Base-by-base conservation (phyloP, 345 rosid genomes). In the Gossypium anomalum region DNA sequence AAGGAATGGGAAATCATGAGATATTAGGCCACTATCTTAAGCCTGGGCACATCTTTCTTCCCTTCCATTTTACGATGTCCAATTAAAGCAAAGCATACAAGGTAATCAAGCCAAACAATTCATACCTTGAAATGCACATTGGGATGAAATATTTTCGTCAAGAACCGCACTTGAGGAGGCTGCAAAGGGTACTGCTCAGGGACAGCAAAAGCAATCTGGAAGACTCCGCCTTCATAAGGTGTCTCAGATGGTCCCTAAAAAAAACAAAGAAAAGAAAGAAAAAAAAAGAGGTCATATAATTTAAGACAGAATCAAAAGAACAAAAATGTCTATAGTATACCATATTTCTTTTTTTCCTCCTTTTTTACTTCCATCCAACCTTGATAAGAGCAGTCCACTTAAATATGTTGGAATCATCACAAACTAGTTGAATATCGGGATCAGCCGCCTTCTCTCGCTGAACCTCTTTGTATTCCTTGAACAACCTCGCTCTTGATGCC, bases 111-210 rank as follows among this genome's bases (percentile, higher is more conserved):
- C 45, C 9, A 41, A 52, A 60, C 15, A 51, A 62, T 20, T n/a
- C 73, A 12, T 80, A 95, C 98, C 98, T 95, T 95, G 79, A 95
- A 95, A 81, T 93, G 99, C 79, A 95, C 98, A 77, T 95, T 95
- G 2, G 99, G 99, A 80, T 96, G 99, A 73, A 96, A 96, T 83
- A 93, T 96, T 82, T 96, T 96, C 15, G 99, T 92, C 85, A 93
- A 82, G 85, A 93, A 96, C 57, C 98, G 90, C 34, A 95, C 99
- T 93, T 93, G 99, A 58, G 99, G 99, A 80, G 99, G 98, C 71
- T 96, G 98, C 76, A 96, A 65, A 74, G 98, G 99, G 81, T 96
- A 96, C 56, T 88, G 97, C 77, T 96, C 99, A 20, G 99, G 99
- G 74, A 96, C 97, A 75, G 98, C 84, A 81, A 93, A 92, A 11